A percentile compares a stretch with the other conserved stretches of the same genome.
Evolutionary conservation across 2,329 filamentous ascomycete species (phyloP).

Genomic region (Hypoxylon sp.): DNA sequence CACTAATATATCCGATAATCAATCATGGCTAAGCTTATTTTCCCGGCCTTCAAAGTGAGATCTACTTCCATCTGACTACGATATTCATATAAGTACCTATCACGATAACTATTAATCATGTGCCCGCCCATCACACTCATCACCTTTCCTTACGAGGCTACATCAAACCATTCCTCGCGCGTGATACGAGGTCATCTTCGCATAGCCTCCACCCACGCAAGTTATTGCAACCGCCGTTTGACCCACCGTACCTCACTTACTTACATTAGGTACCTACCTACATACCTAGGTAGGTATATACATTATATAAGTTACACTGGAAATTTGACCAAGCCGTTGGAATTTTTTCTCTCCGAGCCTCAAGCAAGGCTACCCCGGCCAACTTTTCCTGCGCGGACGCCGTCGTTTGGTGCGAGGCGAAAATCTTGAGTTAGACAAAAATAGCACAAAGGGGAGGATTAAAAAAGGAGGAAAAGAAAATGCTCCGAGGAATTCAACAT

Average conservation of each 20-base stretch:
- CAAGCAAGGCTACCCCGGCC: constrained; percentile 37
- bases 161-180: constrained; percentile 29
- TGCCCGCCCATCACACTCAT: constrained; percentile 1
- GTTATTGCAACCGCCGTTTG: constrained; percentile 16
- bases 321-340: constrained; percentile 38
- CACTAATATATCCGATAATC: constrained; percentile 27
- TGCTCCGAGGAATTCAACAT: constrained; percentile 10
- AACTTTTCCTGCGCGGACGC: constrained; percentile 12
- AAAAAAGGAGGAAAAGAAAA: constrained; percentile 3
- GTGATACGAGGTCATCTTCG: constrained; percentile 38
- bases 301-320: constrained; percentile 26
- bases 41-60: neutral
- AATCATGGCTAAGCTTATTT: constrained; percentile 21
- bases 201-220: constrained; percentile 28
- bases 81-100: constrained; percentile 19
- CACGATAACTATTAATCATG: constrained; percentile 35
- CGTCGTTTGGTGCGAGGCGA: constrained; percentile 6
- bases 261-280: too few species aligned
- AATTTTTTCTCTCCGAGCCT: constrained; percentile 40
- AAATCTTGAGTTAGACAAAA: constrained; percentile 4
- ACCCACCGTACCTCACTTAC: constrained; percentile 9
- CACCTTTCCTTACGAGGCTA: constrained; percentile 17
- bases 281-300: too few species aligned
- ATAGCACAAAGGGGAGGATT: constrained; percentile 8
- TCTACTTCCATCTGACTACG: constrained; percentile 28